These are phyloP conservation scores for Phlyctochytrium planicorne DNA, from an alignment of 192 early-diverging fungal genomes.

Conservation along the genomic window DNA sequence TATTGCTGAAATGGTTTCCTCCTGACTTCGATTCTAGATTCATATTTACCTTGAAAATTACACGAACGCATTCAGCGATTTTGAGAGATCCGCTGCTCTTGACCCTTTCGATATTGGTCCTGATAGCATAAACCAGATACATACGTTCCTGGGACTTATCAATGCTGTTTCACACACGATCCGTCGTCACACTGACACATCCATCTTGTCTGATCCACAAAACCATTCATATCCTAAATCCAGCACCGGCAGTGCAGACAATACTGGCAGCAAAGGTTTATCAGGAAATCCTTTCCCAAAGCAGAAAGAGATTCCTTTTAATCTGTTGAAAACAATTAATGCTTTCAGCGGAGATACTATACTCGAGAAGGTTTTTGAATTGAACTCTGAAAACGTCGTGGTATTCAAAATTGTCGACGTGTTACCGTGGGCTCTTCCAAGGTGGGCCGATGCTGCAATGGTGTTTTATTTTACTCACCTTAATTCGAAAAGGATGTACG, in stretches of 20 bases:
- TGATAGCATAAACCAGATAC: neutral
- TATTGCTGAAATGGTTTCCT: neutral
- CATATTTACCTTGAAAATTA: slow-evolving; percentile 16
- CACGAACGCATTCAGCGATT: slow-evolving; percentile 5
- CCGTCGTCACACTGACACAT: neutral
- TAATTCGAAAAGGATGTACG: neutral
- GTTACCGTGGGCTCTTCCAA: neutral
- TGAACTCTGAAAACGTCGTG: neutral
- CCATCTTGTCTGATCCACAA: too few species aligned
- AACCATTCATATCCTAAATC: neutral
- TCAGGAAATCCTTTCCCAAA: neutral
- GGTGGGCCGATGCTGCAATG: neutral
- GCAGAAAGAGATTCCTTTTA: neutral
- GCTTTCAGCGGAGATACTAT: neutral
- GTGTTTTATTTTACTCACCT: neutral
- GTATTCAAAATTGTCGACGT: neutral
- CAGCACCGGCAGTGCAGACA: neutral
- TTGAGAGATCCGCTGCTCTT: slow-evolving; percentile 4
- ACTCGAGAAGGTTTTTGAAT: neutral
- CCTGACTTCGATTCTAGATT: neutral
- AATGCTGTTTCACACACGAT: neutral
- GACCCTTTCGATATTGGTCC: slow-evolving; percentile 20
- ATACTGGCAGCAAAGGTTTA: neutral
- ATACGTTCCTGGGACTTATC: neutral
- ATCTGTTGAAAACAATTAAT: neutral